Evolutionary conservation across 2,329 filamentous ascomycete species (phyloP), one percentile per base, ranked within the genome.

Genomic region (Fusarium sp.): DNA sequence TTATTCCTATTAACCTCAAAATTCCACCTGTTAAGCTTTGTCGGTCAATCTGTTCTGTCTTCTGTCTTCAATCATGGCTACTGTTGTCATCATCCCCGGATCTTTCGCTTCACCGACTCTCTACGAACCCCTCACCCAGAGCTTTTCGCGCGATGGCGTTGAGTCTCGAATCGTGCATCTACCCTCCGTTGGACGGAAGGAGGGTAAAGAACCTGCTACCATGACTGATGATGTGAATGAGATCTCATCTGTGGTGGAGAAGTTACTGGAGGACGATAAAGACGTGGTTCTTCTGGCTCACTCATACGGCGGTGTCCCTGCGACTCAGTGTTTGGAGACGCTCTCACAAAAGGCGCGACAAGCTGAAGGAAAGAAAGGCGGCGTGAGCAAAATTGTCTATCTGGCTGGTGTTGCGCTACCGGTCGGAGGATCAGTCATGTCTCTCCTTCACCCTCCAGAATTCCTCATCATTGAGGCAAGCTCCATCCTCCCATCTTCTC

Each of bases 291-390:
- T 67, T 6, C 18, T 67, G 27, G 42, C 50, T 23, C 60, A 64
- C 23, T 67, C 63, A 5, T 64, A 64, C 7, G 55, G 60, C 4
- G 63, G 63, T 3, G 49, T 67, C 6, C 60, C 63, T 4, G 55
- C 32, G 5, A 64, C 63, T 2, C 63, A 67, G 14, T 37, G 55
- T 6, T 21, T 67, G 4, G 46, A 67, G 5, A 54, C 32, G 10
- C 47, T 65, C 16, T 64, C 60, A 9, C 23, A 2, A 3, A 63
- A 63, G 21, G 41, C 47, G 20, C 27, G 58, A 40, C 18, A 43
- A 20, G 54, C 42, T 21, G 12, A 47, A 16, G 62, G 51, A 2
- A 63, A 63, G 20, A 14, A 18, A 7, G 21, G 63, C 2, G 60
- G 63, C 4, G 27, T 67, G 2, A n/a, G 28, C 10, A 56, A 48